A percentile compares a stretch with the other conserved stretches of the same genome.
Conservation (phyloP, 805 yeast genomes). For the Candida schatavii region DNA sequence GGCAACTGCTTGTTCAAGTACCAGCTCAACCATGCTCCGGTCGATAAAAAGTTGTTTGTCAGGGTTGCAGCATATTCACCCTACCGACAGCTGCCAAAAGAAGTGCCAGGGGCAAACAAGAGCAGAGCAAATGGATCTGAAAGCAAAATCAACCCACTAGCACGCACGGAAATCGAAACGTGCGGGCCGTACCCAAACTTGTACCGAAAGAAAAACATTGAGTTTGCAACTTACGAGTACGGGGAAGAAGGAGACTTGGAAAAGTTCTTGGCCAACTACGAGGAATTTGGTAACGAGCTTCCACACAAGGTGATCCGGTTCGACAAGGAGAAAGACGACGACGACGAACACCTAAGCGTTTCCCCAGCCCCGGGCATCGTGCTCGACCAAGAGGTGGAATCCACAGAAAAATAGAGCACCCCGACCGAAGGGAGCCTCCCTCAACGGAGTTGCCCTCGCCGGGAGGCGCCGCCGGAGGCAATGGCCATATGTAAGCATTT, state of each 20-base stretch:
- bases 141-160: slow-evolving; percentile 29
- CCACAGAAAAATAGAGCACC: not conserved
- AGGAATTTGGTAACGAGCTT: slow-evolving; percentile 25
- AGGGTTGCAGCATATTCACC: not conserved
- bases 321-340: slow-evolving; percentile 1
- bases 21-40: slow-evolving; percentile 34
- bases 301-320: slow-evolving; percentile 15
- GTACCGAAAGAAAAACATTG: slow-evolving; percentile 27
- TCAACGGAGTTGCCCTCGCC: too few species aligned
- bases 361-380: slow-evolving; percentile 10
- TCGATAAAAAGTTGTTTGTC: slow-evolving; percentile 20
- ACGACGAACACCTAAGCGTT: not conserved
- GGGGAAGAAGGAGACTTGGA: slow-evolving; percentile 11
- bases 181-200: slow-evolving; percentile 39
- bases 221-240: slow-evolving; percentile 28
- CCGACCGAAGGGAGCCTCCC: too few species aligned
- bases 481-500: too few species aligned
- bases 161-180: slow-evolving; percentile 57
- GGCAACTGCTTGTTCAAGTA: slow-evolving; percentile 40
- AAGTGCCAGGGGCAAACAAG: not conserved
- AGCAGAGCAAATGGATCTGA: not conserved
- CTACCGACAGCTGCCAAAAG: not conserved
- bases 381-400: slow-evolving; percentile 7
- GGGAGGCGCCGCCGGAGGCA: too few species aligned
- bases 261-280: slow-evolving; percentile 17